A percentile compares a stretch with the other conserved stretches of the same genome.
Evolutionary conservation across 73 alveolate species (phyloP).

Genomic region (Breviolum minutum): DNA sequence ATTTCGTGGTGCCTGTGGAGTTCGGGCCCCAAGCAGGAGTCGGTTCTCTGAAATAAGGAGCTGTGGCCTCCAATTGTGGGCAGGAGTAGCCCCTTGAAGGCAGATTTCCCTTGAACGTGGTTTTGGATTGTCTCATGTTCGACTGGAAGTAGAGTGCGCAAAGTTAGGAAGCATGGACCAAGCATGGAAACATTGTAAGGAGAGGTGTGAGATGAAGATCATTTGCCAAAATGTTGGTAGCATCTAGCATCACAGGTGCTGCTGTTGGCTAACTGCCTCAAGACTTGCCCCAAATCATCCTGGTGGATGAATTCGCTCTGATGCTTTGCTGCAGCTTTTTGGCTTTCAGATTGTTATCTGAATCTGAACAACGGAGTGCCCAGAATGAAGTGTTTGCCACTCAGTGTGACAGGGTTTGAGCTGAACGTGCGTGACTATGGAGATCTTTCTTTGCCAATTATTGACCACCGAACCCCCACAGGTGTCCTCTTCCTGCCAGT

Average conservation of each 20-base stretch:
- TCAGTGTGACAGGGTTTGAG: background rate
- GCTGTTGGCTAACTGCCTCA: background rate
- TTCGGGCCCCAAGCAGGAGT: background rate
- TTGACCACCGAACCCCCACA: background rate
- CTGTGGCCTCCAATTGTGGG: no score
- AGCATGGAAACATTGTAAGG: background rate
- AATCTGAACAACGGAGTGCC: constrained; percentile 17
- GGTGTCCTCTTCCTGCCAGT: constrained; percentile 21
- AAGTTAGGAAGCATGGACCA: no score
- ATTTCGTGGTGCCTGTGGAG: constrained; percentile 25
- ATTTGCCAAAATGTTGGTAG: background rate
- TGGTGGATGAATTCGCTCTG: background rate
- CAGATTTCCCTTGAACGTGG: no score
- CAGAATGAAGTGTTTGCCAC: background rate
- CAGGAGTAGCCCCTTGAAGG: background rate
- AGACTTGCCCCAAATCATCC: background rate
- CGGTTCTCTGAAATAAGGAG: no score
- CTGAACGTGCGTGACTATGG: no score
- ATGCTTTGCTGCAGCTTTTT: background rate
- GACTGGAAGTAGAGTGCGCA: no score
- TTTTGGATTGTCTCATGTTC: no score
- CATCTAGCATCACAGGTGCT: background rate
- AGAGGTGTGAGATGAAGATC: no score
- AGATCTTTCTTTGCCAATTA: no score
- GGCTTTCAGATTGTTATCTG: background rate